Conservation (phyloP, 2,329 filamentous ascomycete species). For the Lecanoromycetidae sp. region DNA sequence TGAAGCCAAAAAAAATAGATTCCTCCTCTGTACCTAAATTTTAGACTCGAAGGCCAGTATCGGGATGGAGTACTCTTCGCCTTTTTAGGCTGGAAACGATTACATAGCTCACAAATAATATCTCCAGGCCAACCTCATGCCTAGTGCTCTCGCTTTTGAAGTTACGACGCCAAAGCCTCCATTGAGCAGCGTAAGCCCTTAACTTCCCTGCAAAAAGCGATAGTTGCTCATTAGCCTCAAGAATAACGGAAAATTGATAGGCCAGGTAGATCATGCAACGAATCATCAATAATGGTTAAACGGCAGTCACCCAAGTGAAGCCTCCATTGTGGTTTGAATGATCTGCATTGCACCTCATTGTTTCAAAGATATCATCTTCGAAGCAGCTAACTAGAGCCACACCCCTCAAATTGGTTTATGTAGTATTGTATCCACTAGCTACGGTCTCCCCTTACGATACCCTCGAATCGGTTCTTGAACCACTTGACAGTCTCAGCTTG, state of each 20-base stretch:
- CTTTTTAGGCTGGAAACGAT: too few species aligned
- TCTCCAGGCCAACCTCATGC: too few species aligned
- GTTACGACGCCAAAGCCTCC: too few species aligned
- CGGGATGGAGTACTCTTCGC: neutral
- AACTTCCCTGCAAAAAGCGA: too few species aligned
- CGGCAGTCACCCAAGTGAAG: slow-evolving; percentile 47
- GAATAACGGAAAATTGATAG: slow-evolving; percentile 4
- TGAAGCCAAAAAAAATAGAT: too few species aligned
- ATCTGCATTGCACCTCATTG: slow-evolving; percentile 28
- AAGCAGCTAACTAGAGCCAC: slow-evolving; percentile 2
- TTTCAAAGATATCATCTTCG: neutral
- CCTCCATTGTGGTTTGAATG: slow-evolving; percentile 44
- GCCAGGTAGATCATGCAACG: neutral
- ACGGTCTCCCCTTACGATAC: slow-evolving; percentile 61
- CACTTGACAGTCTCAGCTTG: slow-evolving; percentile 93
- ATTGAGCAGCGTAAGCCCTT: too few species aligned
- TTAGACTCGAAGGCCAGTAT: too few species aligned
- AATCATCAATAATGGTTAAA: slow-evolving; percentile 38
- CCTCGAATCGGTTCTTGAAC: slow-evolving; percentile 94
- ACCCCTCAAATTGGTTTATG: neutral
- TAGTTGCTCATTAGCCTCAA: too few species aligned
- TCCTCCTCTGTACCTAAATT: too few species aligned
- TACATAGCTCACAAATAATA: too few species aligned
- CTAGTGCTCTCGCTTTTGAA: too few species aligned
- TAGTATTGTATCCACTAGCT: slow-evolving; percentile 22